Evolutionary conservation across 1,139 yeast species (phyloP).

Genomic region (Magnusiomyces suaveolens): DNA sequence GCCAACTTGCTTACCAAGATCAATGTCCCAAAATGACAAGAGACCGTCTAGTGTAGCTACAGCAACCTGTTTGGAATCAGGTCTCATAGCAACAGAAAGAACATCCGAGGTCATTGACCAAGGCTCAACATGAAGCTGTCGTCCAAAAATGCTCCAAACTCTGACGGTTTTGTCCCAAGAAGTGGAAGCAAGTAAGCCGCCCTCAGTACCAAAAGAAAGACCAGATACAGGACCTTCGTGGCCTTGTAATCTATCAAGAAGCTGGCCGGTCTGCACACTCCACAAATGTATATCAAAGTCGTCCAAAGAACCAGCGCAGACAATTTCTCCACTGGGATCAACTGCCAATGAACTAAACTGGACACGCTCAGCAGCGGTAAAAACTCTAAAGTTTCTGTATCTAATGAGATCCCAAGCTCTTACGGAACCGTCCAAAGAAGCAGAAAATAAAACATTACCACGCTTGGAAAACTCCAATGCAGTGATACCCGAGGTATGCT

Average conservation of each 20-base stretch:
- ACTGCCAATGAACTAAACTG: slow-evolving; percentile 87
- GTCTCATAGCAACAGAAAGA: slow-evolving; percentile 73
- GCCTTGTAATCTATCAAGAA: slow-evolving; percentile 77
- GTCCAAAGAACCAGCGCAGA: slow-evolving; percentile 90
- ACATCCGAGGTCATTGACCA: slow-evolving; percentile 79
- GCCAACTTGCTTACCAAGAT: slow-evolving; percentile 69
- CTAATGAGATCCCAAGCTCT: slow-evolving; percentile 94
- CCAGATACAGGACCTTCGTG: slow-evolving; percentile 95
- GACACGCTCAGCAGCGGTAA: slow-evolving; percentile 80
- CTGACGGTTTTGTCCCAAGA: slow-evolving; percentile 96
- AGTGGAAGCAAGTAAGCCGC: slow-evolving; percentile 69
- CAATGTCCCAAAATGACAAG: slow-evolving; percentile 72
- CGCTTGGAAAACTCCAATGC: slow-evolving; percentile 75
- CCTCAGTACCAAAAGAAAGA: slow-evolving; percentile 75
- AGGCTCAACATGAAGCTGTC: slow-evolving; percentile 79
- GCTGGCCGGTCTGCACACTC: slow-evolving; percentile 94
- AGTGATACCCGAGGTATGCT: slow-evolving; percentile 83
- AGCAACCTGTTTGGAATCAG: slow-evolving; percentile 85
- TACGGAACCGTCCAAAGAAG: slow-evolving; percentile 92
- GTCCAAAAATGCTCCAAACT: slow-evolving; percentile 82
- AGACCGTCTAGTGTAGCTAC: slow-evolving; percentile 88
- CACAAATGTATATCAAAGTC: slow-evolving; percentile 87
- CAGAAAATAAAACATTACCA: slow-evolving; percentile 83
- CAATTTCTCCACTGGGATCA: slow-evolving; percentile 95
- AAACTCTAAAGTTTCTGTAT: slow-evolving; percentile 87